Conservation (phyloP, 345 rosid genomes). For the Eucalyptus sp. region DNA sequence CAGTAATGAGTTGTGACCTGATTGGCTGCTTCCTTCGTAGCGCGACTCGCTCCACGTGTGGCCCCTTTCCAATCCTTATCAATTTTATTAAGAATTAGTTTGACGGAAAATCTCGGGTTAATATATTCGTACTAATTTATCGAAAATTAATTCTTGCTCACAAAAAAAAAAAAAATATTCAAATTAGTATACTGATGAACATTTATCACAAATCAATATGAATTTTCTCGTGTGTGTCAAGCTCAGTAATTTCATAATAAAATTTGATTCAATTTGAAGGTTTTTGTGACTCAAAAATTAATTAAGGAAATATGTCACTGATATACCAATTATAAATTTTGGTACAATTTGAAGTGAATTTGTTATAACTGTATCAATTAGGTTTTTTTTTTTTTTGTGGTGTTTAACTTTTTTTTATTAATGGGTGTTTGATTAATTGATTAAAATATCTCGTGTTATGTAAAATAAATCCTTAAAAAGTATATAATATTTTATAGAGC, state of each 20-base stretch:
- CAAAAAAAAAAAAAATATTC: no score
- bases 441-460: not conserved
- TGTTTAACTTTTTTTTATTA: no score
- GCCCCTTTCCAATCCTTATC: not conserved
- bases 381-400: rapidly evolving
- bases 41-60: not conserved
- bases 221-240: no score
- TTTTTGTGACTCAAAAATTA: rapidly evolving
- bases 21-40: not conserved
- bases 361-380: rapidly evolving
- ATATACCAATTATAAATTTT: rapidly evolving
- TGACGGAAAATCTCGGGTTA: not conserved
- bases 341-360: no score
- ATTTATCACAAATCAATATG: not conserved
- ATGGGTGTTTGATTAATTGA: not conserved
- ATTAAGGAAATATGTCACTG: rapidly evolving
- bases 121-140: no score
- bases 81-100: not conserved
- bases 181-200: rapidly evolving
- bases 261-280: rapidly evolving
- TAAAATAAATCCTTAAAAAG: no score
- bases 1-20: not conserved
- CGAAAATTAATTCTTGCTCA: no score
- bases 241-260: no score
- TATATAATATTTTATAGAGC: not conserved